Evolutionary conservation across 139 green algal species (phyloP).

Genomic region (Chlorella sorokiniana): DNA sequence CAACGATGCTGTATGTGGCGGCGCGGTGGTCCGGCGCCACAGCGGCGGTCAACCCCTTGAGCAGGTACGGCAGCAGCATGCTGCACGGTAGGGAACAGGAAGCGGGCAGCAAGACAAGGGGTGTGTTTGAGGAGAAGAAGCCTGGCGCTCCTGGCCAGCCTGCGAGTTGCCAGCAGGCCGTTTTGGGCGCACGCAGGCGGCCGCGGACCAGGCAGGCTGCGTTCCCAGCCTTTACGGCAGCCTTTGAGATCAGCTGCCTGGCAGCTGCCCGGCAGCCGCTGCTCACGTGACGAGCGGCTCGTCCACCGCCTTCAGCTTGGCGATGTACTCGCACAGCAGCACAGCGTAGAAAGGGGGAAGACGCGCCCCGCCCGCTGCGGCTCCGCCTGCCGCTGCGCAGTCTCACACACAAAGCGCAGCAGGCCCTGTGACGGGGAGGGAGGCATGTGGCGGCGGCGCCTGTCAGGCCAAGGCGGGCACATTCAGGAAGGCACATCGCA

Average conservation of each 20-base stretch:
- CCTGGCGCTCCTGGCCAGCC: no score
- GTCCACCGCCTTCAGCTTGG: slow-evolving; percentile 17
- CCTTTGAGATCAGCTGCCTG: no score
- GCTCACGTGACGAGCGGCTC: slow-evolving; percentile 34
- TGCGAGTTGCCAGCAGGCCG: not conserved
- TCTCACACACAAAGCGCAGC: slow-evolving; percentile 62
- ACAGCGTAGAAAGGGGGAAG: slow-evolving; percentile 77
- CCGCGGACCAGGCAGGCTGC: no score
- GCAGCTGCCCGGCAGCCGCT: no score
- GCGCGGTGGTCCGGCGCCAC: slow-evolving; percentile 63
- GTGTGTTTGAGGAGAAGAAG: no score
- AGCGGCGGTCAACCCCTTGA: slow-evolving; percentile 56
- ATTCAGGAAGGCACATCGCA: no score
- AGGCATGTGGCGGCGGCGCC: not conserved
- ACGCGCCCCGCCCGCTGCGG: slow-evolving; percentile 27
- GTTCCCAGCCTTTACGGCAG: no score
- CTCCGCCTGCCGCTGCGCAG: slow-evolving; percentile 44
- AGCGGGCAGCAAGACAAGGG: not conserved
- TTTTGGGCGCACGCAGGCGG: no score
- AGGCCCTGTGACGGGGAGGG: slow-evolving; percentile 35
- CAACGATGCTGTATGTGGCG: slow-evolving; percentile 78
- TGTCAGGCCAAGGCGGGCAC: no score
- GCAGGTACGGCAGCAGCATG: slow-evolving; percentile 72
- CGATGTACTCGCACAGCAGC: slow-evolving; percentile 67
- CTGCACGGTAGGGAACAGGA: not conserved